Evolutionary conservation across 2,329 filamentous ascomycete genomes (phyloP), one percentile per base, ranked within the genome.

Genomic region (Fusarium coffeatum): DNA sequence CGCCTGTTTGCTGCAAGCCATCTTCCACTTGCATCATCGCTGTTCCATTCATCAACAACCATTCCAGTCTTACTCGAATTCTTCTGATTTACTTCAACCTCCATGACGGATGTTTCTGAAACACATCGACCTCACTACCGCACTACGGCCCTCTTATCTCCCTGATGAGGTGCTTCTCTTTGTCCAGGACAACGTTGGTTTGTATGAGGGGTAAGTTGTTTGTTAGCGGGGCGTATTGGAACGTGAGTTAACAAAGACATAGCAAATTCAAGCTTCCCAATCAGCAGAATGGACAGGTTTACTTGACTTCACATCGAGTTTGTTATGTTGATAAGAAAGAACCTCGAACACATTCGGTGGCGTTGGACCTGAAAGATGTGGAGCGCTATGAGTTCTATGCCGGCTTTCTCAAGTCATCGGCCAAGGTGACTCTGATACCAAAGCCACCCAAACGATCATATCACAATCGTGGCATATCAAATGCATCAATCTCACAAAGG

Each of bases 191-290:
- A 94, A 93, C 80, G 94, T 99, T 76, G 96, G 96, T 73, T 86
- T 99, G 67, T 99, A 99, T 83, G 93, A 98, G 86, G 96, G 96
- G 94, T 97, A 86, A 83, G 90, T 83, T 53, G 51, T 12, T 56
- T 68, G 37, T 43, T 53, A 22, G 18, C 37, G 28, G 43, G 46
- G 40, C 13, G 34, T 30, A 25, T 40, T 55, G 51, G 68, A 27
- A 40, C 37, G 27, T 22, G 32, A 45, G 54, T 69, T 75, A 37
- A 67, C 72, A 58, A 25, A 46, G 51, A 25, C 23, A 40, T 74
- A 97, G 94, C 74, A 98, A 98, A 83, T 96, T 91, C 84, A 99
- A 99, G 83, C 91, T 99, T 57, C 92, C 93, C 37, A 90, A 94
- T 77, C 93, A 97, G 72, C 96, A 99, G 79, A 93, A 97, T 83